Evolutionary conservation across 352 stramenopile species (phyloP).

Genomic region (Phytopythium litorale): DNA sequence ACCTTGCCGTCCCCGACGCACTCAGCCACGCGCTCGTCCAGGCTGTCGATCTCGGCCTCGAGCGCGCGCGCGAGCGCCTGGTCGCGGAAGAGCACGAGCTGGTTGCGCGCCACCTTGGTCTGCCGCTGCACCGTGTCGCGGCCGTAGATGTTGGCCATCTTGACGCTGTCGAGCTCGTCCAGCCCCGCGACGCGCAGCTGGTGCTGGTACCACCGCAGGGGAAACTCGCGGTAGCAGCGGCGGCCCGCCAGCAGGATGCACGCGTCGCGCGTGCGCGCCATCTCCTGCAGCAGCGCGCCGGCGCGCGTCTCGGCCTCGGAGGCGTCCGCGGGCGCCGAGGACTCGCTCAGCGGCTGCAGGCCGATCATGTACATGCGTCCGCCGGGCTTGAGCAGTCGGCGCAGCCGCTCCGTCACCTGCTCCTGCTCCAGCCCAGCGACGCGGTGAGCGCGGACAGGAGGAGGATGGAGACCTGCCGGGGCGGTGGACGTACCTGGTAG

Average conservation of each 20-base stretch:
- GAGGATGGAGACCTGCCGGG: too few species aligned
- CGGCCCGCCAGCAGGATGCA: conserved; percentile 87
- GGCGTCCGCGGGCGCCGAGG: conserved; percentile 11
- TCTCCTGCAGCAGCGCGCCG: conserved; percentile 50
- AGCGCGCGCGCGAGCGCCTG: conserved; percentile 29
- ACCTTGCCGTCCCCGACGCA: conserved; percentile 24
- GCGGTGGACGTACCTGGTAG: conserved; percentile 67
- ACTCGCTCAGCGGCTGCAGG: conserved; percentile 83
- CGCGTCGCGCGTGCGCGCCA: conserved; percentile 77
- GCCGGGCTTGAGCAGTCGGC: conserved; percentile 65
- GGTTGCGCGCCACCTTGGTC: conserved; percentile 84
- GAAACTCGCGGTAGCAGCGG: conserved; percentile 90
- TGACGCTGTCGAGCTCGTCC: conserved; percentile 39
- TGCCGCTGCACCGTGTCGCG: conserved; percentile 83
- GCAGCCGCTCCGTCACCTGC: conserved; percentile 58
- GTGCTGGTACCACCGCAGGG: conserved; percentile 82
- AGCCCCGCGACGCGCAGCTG: conserved; percentile 65
- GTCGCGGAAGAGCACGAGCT: conserved; percentile 76
- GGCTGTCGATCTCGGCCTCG: conserved; percentile 47
- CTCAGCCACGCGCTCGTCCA: conserved; percentile 34
- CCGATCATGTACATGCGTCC: conserved; percentile 89
- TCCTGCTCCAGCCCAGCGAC: conserved; percentile 17
- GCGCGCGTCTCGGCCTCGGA: conserved; percentile 25
- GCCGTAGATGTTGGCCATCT: conserved; percentile 88
- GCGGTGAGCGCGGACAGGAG: background rate